phyloP scores from a whole-genome alignment of 257 asterid species.

The Ligustrum vulgare region DNA sequence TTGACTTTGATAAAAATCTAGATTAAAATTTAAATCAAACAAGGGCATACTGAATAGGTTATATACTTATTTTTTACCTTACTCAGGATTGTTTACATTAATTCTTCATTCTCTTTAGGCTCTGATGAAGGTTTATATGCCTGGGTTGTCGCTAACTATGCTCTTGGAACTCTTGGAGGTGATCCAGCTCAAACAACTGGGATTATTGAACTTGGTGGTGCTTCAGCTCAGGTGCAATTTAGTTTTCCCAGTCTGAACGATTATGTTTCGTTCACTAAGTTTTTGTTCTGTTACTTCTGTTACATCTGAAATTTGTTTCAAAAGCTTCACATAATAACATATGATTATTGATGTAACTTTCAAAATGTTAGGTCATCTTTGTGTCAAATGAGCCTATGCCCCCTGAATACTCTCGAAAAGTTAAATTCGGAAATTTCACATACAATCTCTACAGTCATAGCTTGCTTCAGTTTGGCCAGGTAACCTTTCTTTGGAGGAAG shows the following conservation, averaged over 20 bases:
- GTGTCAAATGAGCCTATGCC: constrained; percentile 80
- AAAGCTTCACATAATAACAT: neutral
- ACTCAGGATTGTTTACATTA: constrained; percentile 3
- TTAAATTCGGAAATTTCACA: constrained; percentile 70
- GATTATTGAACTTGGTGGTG: constrained; percentile 98
- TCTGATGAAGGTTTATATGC: constrained; percentile 98
- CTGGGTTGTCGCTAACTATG: constrained; percentile 97
- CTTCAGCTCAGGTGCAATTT: constrained; percentile 87
- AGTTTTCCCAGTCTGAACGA: constrained; percentile 10
- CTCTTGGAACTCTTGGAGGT: constrained; percentile 90
- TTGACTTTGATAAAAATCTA: no score
- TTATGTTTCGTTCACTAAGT: neutral
- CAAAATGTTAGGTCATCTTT: constrained; percentile 67
- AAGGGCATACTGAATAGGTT: neutral
- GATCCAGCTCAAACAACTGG: constrained; percentile 89
- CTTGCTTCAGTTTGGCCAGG: constrained; percentile 98
- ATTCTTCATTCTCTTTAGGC: constrained; percentile 43
- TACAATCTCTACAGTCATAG: constrained; percentile 93
- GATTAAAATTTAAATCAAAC: no score
- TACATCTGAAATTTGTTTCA: neutral
- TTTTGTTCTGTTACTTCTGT: neutral
- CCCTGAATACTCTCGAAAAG: constrained; percentile 55
- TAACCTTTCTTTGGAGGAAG: constrained; percentile 29
- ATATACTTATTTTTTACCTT: neutral
- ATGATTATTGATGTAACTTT: constrained; percentile 15